These are phyloP conservation scores for Aristolochia contorta DNA, from an alignment of 164 flowering plant species.

Conservation along the genomic window DNA sequence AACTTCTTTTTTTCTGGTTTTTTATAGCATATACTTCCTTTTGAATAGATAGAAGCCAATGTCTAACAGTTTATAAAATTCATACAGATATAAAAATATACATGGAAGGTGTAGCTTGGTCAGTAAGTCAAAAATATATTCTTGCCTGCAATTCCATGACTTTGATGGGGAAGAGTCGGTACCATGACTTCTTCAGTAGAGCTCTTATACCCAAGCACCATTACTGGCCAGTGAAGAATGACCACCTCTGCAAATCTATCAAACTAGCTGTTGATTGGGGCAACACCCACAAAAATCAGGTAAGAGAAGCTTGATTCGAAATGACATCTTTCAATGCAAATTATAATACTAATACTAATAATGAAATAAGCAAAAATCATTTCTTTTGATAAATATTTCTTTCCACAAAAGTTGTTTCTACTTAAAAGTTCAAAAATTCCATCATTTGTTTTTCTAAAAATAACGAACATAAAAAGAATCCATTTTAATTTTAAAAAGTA, in stretches of 20 bases:
- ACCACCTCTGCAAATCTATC: slow-evolving; percentile 35
- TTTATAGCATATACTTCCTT: not conserved
- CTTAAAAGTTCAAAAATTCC: too few species aligned
- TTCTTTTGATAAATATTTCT: too few species aligned
- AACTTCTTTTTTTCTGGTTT: not conserved
- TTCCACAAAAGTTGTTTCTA: too few species aligned
- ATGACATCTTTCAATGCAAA: not conserved
- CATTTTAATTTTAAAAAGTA: too few species aligned
- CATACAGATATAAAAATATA: slow-evolving; percentile 49
- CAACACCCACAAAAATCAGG: slow-evolving; percentile 43
- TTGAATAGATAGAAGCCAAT: not conserved
- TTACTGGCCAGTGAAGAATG: slow-evolving; percentile 54
- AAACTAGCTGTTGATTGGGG: slow-evolving; percentile 74
- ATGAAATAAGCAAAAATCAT: too few species aligned
- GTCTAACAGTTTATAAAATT: not conserved
- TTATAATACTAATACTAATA: not conserved
- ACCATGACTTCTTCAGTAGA: slow-evolving; percentile 59
- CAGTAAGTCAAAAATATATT: slow-evolving; percentile 65
- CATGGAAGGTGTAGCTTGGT: slow-evolving; percentile 63
- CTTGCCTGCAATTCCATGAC: slow-evolving; percentile 55
- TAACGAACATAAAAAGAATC: too few species aligned
- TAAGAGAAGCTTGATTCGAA: slow-evolving; percentile 2
- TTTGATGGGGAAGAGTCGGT: slow-evolving; percentile 31
- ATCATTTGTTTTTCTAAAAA: too few species aligned
- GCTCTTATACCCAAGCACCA: slow-evolving; percentile 43